phyloP scores from a whole-genome alignment of 2,329 filamentous ascomycete species.

The Lachnellula subtilissima region DNA sequence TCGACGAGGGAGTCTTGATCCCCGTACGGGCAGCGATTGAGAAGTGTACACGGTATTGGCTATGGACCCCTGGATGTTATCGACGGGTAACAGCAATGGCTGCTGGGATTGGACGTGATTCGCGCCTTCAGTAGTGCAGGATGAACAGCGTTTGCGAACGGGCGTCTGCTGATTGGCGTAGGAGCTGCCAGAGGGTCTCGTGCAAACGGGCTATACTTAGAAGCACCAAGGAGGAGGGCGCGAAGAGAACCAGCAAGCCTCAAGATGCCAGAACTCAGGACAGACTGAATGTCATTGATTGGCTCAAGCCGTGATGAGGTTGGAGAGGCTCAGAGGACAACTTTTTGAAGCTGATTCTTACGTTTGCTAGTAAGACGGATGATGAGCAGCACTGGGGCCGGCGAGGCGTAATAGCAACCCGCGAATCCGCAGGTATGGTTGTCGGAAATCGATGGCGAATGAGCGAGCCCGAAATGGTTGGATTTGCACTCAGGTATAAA shows the following conservation, averaged over 20 bases:
- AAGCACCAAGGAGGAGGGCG: conserved; percentile 12
- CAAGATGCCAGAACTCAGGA: not conserved
- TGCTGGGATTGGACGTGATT: conserved; percentile 25
- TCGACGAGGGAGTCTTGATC: not conserved
- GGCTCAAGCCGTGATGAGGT: not conserved
- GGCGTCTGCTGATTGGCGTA: conserved; percentile 16
- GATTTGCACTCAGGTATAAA: not conserved
- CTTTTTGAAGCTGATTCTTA: not conserved
- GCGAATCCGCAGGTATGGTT: conserved; percentile 15
- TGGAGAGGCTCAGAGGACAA: not conserved
- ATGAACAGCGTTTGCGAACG: conserved; percentile 15
- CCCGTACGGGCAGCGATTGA: not conserved
- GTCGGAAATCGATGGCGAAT: conserved; percentile 13
- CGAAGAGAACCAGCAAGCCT: conserved; percentile 5
- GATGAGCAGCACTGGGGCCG: not conserved
- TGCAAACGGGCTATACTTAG: conserved; percentile 25
- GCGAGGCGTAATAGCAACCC: conserved; percentile 4
- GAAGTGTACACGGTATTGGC: conserved; percentile 1
- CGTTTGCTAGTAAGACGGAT: not conserved
- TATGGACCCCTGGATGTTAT: not conserved
- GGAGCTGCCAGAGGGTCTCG: conserved; percentile 1
- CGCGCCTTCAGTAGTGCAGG: conserved; percentile 15
- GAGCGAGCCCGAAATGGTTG: conserved; percentile 7
- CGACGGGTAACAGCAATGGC: not conserved
- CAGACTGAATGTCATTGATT: too few relatives aligned